Base-by-base conservation (phyloP, 257 asterid species). In the Galeopsis tetrahit region DNA sequence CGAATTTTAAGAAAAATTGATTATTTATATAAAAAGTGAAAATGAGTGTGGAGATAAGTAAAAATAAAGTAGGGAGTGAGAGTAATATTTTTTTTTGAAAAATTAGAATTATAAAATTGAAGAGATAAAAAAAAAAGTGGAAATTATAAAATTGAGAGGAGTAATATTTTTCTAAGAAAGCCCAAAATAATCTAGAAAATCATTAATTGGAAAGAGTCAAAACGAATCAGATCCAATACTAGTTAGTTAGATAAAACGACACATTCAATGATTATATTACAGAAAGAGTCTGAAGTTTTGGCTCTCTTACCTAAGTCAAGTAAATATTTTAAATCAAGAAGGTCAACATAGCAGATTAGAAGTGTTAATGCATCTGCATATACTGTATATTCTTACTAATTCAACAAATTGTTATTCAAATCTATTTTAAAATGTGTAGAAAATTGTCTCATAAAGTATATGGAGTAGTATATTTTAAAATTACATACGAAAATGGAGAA, bases 231-330 rank as follows among this genome's bases (percentile, higher is more conserved):
- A 46, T 48, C 55, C 55, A 48, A 48, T 3, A 48, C 55, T 4
- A 48, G 21, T 11, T 17, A 11, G 1, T 11, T 17, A 11, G 1
- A 17, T 48, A 48, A 13, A 48, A 48, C 28, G 28, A 21, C 15
- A 6, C 55, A 44, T 44, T 7, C 13, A 48, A 48, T 48, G 15
- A 49, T 49, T 48, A 13, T 5, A 4, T 48, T n/a, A 48, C 55
- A 13, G 2, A 13, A 48, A 3, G 9, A 49, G 56, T 11, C 7
- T n/a, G 2, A 49, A 49, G 28, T 49, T 49, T 14, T 49, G 56
- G 56, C 56, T 49, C 56, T 49, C 14, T 49, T 28, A n/a, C 56
- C 56, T n/a, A 49, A 49, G 56, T 49, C 56, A 49, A 49, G 56
- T 49, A 49, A 49, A n/a, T 49, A n/a, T 49, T 49, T 49, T 13